These are phyloP conservation scores for Penicillium salamii DNA, from an alignment of 495 filamentous ascomycete genomes.

Conservation along the genomic window DNA sequence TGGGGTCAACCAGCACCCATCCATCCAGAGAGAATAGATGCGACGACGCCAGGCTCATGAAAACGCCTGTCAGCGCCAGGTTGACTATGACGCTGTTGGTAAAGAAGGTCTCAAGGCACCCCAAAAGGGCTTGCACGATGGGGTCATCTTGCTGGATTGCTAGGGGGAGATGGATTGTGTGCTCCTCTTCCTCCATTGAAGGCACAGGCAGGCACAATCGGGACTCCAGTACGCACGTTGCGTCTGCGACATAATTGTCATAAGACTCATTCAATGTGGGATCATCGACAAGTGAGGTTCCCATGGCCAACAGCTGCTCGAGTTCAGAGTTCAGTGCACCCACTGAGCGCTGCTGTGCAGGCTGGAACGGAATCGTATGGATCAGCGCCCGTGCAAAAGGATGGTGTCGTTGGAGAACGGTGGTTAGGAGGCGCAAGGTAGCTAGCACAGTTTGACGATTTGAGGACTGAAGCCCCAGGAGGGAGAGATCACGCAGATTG, in stretches of 20 bases:
- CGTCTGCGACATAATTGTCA: constrained; percentile 79
- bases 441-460: constrained; percentile 87
- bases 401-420: constrained; percentile 83
- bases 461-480: constrained; percentile 76
- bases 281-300: constrained; percentile 66
- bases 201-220: constrained; percentile 48
- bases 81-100: constrained; percentile 89
- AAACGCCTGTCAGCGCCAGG: constrained; percentile 74
- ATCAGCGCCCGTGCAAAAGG: constrained; percentile 77
- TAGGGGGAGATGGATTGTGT: constrained; percentile 28
- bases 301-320: constrained; percentile 68
- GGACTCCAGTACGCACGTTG: constrained; percentile 70
- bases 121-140: constrained; percentile 66
- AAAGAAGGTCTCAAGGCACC: constrained; percentile 74
- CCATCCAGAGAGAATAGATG: constrained; percentile 78
- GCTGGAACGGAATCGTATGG: constrained; percentile 58
- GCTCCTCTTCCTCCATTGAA: constrained; percentile 22
- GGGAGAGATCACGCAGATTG: constrained; percentile 87
- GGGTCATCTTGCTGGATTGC: constrained; percentile 68
- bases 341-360: constrained; percentile 63
- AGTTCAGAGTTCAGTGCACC: constrained; percentile 81
- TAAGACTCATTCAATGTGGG: constrained; percentile 75
- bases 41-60: constrained; percentile 81
- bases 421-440: constrained; percentile 78
- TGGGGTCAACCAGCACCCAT: constrained; percentile 80